phyloP scores from a whole-genome alignment of 371 early-diverging fungal species.

The Mortierella sp. region DNA sequence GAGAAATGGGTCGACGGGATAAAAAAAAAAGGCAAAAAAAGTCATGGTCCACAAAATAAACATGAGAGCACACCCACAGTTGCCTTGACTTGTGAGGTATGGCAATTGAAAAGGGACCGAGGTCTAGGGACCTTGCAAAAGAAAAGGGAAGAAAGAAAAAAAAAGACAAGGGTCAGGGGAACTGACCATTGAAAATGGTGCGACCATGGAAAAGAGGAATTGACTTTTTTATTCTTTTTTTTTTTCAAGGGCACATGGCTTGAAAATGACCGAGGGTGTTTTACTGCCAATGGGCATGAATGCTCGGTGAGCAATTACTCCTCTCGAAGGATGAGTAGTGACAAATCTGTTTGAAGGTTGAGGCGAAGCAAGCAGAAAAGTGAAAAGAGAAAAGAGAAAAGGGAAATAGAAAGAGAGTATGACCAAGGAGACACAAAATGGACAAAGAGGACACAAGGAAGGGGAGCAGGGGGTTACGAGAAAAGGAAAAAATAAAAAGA shows the following conservation, averaged over 20 bases:
- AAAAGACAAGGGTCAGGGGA: not conserved
- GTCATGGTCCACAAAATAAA: not conserved
- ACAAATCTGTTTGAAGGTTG: not conserved
- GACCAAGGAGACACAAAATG: conserved; percentile 1
- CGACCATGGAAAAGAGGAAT: not conserved
- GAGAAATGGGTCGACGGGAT: not conserved
- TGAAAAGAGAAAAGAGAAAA: not conserved
- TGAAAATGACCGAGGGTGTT: not conserved
- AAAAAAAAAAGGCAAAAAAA: not conserved
- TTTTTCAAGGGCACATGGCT: too few species aligned
- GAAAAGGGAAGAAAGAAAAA: not conserved
- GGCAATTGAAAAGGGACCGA: not conserved
- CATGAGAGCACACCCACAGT: not conserved
- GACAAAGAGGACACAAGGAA: not conserved
- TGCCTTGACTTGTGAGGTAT: not conserved
- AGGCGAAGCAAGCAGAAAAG: not conserved
- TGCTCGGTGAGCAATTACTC: conserved; percentile 1
- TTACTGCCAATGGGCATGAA: not conserved
- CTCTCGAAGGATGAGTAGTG: not conserved
- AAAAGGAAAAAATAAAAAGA: not conserved
- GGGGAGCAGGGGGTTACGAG: not conserved
- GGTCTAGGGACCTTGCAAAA: not conserved
- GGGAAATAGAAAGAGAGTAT: not conserved
- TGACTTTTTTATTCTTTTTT: too few species aligned
- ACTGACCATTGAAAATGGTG: not conserved